Conservation (phyloP, 495 filamentous ascomycete species). For the Neurospora sp. region DNA sequence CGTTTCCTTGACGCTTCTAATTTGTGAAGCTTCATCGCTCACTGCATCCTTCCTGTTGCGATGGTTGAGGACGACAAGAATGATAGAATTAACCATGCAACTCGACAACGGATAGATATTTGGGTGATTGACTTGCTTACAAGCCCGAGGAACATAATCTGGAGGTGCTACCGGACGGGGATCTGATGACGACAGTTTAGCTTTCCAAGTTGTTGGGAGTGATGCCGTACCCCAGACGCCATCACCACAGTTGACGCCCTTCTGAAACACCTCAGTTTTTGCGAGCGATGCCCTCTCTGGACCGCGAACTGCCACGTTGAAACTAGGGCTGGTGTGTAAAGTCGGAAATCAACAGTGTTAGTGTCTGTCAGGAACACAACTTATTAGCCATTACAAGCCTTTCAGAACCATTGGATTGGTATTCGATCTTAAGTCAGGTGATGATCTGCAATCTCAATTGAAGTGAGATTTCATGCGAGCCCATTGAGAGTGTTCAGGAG, state of each 20-base stretch:
- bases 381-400: neutral
- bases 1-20: neutral
- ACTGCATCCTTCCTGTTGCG: neutral
- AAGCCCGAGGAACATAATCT: neutral
- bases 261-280: neutral
- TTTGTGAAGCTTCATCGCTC: neutral
- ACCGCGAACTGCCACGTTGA: neutral
- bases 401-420: neutral
- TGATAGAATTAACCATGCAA: neutral
- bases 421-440: neutral
- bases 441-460: neutral
- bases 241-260: neutral
- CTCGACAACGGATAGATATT: neutral
- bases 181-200: neutral
- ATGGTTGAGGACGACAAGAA: neutral
- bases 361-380: neutral
- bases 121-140: neutral
- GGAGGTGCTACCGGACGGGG: neutral
- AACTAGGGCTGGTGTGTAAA: neutral
- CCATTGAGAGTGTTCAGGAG: neutral
- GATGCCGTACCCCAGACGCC: neutral
- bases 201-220: neutral
- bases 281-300: neutral
- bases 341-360: neutral
- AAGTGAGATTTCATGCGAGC: neutral